A percentile compares a stretch with the other conserved stretches of the same genome.
Conservation (phyloP, 1,139 yeast species). For the Candida sp. region DNA sequence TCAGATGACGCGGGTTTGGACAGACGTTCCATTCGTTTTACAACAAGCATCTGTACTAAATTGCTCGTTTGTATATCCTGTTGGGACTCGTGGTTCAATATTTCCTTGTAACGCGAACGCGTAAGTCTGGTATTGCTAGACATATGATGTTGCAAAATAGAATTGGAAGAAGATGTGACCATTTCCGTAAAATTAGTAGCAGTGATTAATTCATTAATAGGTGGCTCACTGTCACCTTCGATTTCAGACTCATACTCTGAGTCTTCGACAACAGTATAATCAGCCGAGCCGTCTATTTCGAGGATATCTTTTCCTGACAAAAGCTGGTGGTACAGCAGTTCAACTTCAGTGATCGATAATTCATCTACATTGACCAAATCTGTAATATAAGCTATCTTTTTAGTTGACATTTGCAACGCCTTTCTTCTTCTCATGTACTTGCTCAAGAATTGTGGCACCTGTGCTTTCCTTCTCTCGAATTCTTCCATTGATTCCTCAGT, state of each 20-base stretch:
- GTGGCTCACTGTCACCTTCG: constrained; percentile 10
- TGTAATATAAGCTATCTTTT: constrained; percentile 2
- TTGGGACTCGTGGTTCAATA: constrained; percentile 9
- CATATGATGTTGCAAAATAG: constrained; percentile 34
- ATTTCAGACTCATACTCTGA: constrained; percentile 15
- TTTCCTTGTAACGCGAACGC: constrained; percentile 33
- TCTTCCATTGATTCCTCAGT: constrained; percentile 18
- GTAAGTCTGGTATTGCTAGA: constrained; percentile 31
- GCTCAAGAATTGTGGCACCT: constrained; percentile 24
- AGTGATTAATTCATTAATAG: constrained; percentile 26
- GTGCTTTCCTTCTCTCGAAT: constrained; percentile 16
- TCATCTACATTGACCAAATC: constrained; percentile 17
- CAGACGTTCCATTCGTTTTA: neutral
- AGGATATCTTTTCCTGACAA: constrained; percentile 29
- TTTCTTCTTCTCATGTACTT: constrained; percentile 14
- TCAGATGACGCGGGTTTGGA: neutral
- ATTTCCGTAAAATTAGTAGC: constrained; percentile 28
- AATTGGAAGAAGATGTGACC: constrained; percentile 16
- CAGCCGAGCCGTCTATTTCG: constrained; percentile 47
- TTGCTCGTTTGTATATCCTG: constrained; percentile 20
- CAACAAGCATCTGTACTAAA: constrained; percentile 18
- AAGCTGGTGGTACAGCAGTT: constrained; percentile 18
- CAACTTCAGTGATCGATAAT: constrained; percentile 20
- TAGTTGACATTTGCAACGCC: neutral
- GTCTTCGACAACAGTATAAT: constrained; percentile 23